Conservation (phyloP, 352 stramenopile genomes). For the Phytopythium boreale region DNA sequence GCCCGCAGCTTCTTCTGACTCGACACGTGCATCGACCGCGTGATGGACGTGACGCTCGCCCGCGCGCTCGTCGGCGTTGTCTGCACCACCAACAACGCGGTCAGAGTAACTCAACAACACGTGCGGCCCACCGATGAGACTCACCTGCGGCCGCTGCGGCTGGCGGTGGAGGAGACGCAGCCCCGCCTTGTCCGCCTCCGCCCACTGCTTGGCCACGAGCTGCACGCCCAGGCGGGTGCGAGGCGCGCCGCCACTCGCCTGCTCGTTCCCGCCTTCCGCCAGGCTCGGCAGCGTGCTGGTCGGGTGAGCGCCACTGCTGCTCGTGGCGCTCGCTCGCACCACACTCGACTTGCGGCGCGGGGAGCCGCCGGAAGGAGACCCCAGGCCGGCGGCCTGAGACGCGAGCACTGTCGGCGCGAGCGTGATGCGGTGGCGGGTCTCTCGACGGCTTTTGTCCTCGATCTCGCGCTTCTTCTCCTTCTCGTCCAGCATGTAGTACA, state of each 20-base stretch:
- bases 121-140: background rate
- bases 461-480: conserved; percentile 49
- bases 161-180: conserved; percentile 7
- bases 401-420: conserved; percentile 16
- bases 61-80: conserved; percentile 27
- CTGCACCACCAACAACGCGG: conserved; percentile 1
- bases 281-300: background rate
- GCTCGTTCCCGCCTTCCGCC: background rate
- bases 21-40: conserved; percentile 44
- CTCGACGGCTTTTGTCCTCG: conserved; percentile 29
- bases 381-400: background rate
- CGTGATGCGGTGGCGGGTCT: conserved; percentile 55
- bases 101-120: background rate
- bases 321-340: background rate
- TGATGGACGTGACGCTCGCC: conserved; percentile 37
- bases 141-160: background rate
- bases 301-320: background rate
- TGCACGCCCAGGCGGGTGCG: conserved; percentile 35
- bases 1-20: conserved; percentile 27
- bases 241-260: too few relatives aligned
- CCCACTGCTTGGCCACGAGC: conserved; percentile 52
- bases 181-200: conserved; percentile 40
- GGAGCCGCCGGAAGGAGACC: background rate
- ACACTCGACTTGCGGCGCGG: background rate
- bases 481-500: conserved; percentile 67